These are phyloP conservation scores for Leucogyrophana mollusca DNA, from an alignment of 768 basidiomycete genomes.

Conservation along the genomic window DNA sequence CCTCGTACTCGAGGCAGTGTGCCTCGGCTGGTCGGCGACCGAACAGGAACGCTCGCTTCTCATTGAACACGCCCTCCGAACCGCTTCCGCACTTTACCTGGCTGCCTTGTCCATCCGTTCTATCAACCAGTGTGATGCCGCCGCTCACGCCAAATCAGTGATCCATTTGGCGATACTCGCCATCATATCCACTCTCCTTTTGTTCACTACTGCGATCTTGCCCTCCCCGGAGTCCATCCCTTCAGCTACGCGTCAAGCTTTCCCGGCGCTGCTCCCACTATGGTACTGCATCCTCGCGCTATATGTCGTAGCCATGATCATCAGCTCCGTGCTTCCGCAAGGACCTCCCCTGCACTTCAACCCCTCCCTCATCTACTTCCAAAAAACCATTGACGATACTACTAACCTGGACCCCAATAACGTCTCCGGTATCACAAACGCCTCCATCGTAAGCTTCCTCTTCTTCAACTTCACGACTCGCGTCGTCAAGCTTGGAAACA, in stretches of 20 bases:
- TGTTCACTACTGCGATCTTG: slow-evolving; percentile 48
- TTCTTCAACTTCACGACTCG: slow-evolving; percentile 80
- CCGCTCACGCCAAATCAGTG: slow-evolving; percentile 39
- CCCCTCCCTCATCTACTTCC: slow-evolving; percentile 60
- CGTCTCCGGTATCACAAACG: slow-evolving; percentile 58
- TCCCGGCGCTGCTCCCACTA: slow-evolving; percentile 25
- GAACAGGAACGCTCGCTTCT: slow-evolving; percentile 18
- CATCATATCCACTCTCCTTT: slow-evolving; percentile 37
- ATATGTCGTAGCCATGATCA: slow-evolving; percentile 38
- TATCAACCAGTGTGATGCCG: slow-evolving; percentile 39
- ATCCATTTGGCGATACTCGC: slow-evolving; percentile 57
- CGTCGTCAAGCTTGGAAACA: slow-evolving; percentile 75
- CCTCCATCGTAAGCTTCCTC: slow-evolving; percentile 37
- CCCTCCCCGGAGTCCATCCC: slow-evolving; percentile 35
- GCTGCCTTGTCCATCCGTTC: slow-evolving; percentile 47
- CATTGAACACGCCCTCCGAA: slow-evolving; percentile 39
- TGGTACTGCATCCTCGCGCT: slow-evolving; percentile 51
- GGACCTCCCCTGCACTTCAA: slow-evolving; percentile 73
- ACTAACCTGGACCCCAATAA: slow-evolving; percentile 61
- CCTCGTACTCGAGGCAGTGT: slow-evolving; percentile 45
- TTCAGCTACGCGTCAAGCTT: slow-evolving; percentile 17
- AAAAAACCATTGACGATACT: slow-evolving; percentile 54
- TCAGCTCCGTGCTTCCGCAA: slow-evolving; percentile 49
- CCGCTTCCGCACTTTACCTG: slow-evolving; percentile 52
- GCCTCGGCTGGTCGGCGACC: slow-evolving; percentile 50